These are phyloP conservation scores for Cyclanthera cordifolia DNA, from an alignment of 306 rosid species.

Conservation along the genomic window DNA sequence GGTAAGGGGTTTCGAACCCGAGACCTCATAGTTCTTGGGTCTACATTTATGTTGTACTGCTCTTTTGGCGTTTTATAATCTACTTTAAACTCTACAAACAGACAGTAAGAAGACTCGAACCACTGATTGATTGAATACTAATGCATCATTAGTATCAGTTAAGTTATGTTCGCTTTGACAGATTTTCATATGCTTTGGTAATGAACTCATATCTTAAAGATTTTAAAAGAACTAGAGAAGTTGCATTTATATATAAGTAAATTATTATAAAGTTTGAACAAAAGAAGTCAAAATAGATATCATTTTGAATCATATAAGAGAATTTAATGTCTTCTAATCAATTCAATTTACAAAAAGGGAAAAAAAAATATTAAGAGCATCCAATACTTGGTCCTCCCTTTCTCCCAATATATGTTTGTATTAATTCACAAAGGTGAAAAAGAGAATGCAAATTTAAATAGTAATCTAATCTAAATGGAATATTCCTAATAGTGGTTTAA, in stretches of 20 bases:
- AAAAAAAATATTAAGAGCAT: background rate
- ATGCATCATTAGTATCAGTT: no score
- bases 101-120: no score
- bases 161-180: no score
- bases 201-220: no score
- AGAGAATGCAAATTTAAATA: conserved; percentile 1
- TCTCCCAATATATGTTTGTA: background rate
- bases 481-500: conserved; percentile 7
- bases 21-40: no score
- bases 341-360: background rate
- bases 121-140: no score
- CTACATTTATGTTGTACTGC: no score
- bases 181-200: no score
- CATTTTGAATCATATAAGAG: background rate
- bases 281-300: background rate
- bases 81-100: no score
- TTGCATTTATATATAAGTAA: background rate
- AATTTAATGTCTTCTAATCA: background rate
- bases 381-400: background rate
- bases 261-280: background rate
- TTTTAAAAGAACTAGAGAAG: no score
- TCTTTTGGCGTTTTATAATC: no score
- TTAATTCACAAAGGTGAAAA: background rate
- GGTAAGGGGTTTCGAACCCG: no score
- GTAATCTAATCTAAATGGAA: conserved; percentile 9